These are phyloP conservation scores for Diplogelasinospora grovesii DNA, from an alignment of 495 filamentous ascomycete genomes.

Conservation along the genomic window DNA sequence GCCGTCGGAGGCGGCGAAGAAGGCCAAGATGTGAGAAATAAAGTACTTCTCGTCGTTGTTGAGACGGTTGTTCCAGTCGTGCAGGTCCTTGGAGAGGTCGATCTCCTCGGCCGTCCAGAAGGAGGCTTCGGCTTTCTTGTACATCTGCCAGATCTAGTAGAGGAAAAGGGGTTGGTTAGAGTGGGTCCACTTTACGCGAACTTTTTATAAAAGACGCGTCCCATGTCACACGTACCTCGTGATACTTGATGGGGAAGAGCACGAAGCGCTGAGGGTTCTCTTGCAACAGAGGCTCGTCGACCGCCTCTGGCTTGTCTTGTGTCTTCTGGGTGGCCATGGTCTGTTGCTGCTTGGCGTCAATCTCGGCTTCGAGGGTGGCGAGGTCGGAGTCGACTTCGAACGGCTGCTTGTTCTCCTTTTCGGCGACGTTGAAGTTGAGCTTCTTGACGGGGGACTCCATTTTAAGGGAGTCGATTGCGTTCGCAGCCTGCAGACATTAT, in stretches of 20 bases:
- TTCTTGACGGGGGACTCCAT: constrained; percentile 94
- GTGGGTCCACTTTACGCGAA: constrained; percentile 62
- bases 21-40: constrained; percentile 95
- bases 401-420: constrained; percentile 84
- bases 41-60: constrained; percentile 98
- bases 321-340: too few relatives aligned
- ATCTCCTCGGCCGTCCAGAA: constrained; percentile 99
- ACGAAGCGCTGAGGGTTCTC: constrained; percentile 97
- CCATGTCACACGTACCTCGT: constrained; percentile 96
- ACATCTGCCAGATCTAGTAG: constrained; percentile 97
- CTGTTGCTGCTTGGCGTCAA: constrained; percentile 46
- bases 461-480: constrained; percentile 78
- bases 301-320: constrained; percentile 66
- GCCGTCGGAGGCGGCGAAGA: constrained; percentile 98
- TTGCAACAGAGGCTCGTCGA: constrained; percentile 82
- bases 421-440: constrained; percentile 60
- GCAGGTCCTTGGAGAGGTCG: constrained; percentile 94
- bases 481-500: constrained; percentile 66
- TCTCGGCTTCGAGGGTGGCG: constrained; percentile 48
- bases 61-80: constrained; percentile 97
- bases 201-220: constrained; percentile 40
- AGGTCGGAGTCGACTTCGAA: constrained; percentile 50
- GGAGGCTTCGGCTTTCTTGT: constrained; percentile 99
- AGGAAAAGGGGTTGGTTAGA: constrained; percentile 16
- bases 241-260: constrained; percentile 97